Base-by-base conservation (phyloP, 176 grass and related monocot species). In the Musa beccarii region DNA sequence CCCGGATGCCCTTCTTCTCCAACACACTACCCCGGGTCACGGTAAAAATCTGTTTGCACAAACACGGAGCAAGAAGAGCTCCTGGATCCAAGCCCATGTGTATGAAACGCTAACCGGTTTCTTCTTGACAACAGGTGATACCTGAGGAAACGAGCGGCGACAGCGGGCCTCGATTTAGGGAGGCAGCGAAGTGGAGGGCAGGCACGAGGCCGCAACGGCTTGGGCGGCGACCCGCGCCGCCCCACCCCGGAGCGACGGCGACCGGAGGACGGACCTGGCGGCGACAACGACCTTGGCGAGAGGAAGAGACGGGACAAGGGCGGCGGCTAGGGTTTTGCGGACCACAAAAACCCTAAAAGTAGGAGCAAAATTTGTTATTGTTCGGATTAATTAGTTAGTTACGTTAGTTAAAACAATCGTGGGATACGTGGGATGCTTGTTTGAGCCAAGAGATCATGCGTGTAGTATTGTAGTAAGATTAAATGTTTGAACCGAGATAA, bases 121-220 rank as follows among this genome's bases (percentile, higher is more conserved):
- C 14, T 59, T 59, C 2, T 59, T 17, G 17, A 10, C 1, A 1
- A 1, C 10, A 11, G 11, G 20, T 11, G 11, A 12, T 67, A 67
- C 65, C 65, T 67, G 24, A 67, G 65, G 65, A 67, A 43, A 67
- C 65, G 25, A 67, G 65, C 10, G 65, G 65, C 65, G 65, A 1
- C 1, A 23, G 65, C 25, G 11, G 22, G 64, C 21, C 64, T 26
- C 20, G 57, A 17, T 5, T 14, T 14, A 14, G 57, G 57, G 57
- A 61, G 57, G 57, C 57, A 7, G 10, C 1, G 57, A n/a, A 17
- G 57, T 17, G 6, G 57, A 14, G 57, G 57, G 57, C 16, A 1
- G 13, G 57, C 26, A 1, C 26, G 26, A 61, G 7, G 57, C 16
- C 12, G 64, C 64, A 3, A 67, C 8, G 8, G 13, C 55, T 16